Evolutionary conservation across 2,329 filamentous ascomycete genomes (phyloP).

Genomic region (Dothiorella sarmentorum): DNA sequence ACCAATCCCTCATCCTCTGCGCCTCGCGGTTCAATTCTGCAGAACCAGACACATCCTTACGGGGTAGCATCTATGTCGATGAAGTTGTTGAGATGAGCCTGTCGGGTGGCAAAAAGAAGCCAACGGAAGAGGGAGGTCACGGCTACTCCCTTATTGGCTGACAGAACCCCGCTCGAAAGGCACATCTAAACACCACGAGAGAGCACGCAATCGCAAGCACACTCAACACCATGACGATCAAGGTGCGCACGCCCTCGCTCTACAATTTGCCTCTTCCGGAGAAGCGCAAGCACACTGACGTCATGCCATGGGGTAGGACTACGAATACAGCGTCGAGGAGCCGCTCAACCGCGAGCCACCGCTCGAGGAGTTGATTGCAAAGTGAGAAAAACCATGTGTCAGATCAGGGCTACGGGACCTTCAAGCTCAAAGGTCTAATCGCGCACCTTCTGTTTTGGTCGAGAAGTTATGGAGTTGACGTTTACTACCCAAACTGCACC

Average conservation of each 20-base stretch:
- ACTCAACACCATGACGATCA: neutral
- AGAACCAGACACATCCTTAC: no score
- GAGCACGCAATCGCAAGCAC: slow-evolving; percentile 19
- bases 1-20: no score
- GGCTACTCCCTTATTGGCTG: neutral
- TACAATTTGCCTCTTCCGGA: neutral
- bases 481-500: no score
- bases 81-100: no score
- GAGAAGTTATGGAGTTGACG: no score
- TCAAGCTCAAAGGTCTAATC: neutral
- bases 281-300: neutral
- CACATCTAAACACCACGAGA: neutral
- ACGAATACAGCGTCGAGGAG: slow-evolving; percentile 42
- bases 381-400: slow-evolving; percentile 24
- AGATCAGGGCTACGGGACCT: neutral
- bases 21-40: no score
- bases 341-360: slow-evolving; percentile 50
- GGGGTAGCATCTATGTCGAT: no score
- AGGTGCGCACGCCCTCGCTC: neutral
- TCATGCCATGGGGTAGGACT: neutral
- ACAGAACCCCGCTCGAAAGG: neutral
- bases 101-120: no score
- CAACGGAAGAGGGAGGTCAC: no score
- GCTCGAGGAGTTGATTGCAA: slow-evolving; percentile 43
- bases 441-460: no score